phyloP scores from a whole-genome alignment of 2,329 filamentous ascomycete genomes.

The Trichoderma guizhouense region DNA sequence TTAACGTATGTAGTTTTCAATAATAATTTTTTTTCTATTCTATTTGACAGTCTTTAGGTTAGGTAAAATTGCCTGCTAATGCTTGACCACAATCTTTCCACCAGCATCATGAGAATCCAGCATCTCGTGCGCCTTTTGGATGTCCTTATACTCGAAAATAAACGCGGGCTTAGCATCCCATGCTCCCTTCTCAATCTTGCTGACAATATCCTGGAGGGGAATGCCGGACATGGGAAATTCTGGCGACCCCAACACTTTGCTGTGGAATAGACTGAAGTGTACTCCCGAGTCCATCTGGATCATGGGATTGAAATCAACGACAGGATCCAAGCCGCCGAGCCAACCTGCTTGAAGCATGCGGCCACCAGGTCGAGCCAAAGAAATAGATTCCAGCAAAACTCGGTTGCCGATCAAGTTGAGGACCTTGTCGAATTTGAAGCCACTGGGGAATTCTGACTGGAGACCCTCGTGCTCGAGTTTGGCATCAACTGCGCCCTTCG shows the following conservation, averaged over 20 bases:
- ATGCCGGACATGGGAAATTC: slow-evolving; percentile 38
- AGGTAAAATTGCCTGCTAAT: background rate
- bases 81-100: slow-evolving; percentile 35
- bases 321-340: slow-evolving; percentile 32
- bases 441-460: background rate
- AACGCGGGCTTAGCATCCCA: slow-evolving; percentile 34
- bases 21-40: background rate
- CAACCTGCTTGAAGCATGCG: slow-evolving; percentile 15
- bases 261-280: slow-evolving; percentile 45
- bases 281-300: slow-evolving; percentile 43
- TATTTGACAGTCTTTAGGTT: background rate
- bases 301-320: slow-evolving; percentile 40
- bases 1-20: background rate
- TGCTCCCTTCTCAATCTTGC: slow-evolving; percentile 33
- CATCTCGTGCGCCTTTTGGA: slow-evolving; percentile 32
- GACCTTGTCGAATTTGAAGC: slow-evolving; percentile 12
- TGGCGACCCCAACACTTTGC: slow-evolving; percentile 34
- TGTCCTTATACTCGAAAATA: slow-evolving; percentile 33
- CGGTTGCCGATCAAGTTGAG: slow-evolving; percentile 12
- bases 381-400: slow-evolving; percentile 14
- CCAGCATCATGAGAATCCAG: slow-evolving; percentile 33
- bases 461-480: slow-evolving; percentile 2
- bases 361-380: slow-evolving; percentile 4
- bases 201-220: slow-evolving; percentile 38
- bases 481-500: background rate